Evolutionary conservation across 495 filamentous ascomycete species (phyloP).

Genomic region (Lasiosphaeris hirsuta): DNA sequence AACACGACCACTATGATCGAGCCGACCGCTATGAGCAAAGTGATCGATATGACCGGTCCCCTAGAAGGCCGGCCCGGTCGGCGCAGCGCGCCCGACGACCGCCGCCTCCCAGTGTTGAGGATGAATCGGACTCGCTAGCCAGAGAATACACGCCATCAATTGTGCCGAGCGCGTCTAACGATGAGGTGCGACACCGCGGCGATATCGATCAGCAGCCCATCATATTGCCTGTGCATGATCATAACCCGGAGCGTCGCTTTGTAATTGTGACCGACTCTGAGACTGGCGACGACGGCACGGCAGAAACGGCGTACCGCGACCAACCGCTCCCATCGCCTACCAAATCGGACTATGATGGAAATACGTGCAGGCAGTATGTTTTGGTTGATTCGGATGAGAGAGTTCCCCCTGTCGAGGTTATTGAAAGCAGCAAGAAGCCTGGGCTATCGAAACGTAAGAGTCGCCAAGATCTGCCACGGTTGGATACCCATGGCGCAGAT

Average conservation of each 20-base stretch:
- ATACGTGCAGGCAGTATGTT: constrained; percentile 40
- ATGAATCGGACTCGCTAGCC: constrained; percentile 43
- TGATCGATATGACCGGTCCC: constrained; percentile 9
- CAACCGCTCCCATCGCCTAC: constrained; percentile 4
- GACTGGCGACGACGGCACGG: constrained; percentile 18
- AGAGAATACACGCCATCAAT: constrained; percentile 37
- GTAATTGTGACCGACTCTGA: constrained; percentile 36
- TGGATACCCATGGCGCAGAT: constrained; percentile 23
- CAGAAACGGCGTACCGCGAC: not conserved
- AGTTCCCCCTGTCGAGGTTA: constrained; percentile 17
- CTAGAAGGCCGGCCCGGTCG: constrained; percentile 12
- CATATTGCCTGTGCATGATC: constrained; percentile 37
- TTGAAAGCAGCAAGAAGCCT: constrained; percentile 11
- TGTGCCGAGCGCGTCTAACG: constrained; percentile 25
- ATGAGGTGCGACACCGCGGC: constrained; percentile 41
- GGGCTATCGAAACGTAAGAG: constrained; percentile 33
- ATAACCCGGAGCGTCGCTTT: constrained; percentile 49
- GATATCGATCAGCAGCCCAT: constrained; percentile 43
- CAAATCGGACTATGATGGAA: constrained; percentile 37
- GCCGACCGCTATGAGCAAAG: constrained; percentile 5
- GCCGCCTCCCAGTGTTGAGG: constrained; percentile 44
- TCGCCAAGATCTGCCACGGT: constrained; percentile 36
- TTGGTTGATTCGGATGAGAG: constrained; percentile 17
- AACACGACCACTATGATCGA: not conserved
- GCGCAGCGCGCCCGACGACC: constrained; percentile 19